Conservation (phyloP, 352 stramenopile genomes). For the Pythium dissotocum region DNA sequence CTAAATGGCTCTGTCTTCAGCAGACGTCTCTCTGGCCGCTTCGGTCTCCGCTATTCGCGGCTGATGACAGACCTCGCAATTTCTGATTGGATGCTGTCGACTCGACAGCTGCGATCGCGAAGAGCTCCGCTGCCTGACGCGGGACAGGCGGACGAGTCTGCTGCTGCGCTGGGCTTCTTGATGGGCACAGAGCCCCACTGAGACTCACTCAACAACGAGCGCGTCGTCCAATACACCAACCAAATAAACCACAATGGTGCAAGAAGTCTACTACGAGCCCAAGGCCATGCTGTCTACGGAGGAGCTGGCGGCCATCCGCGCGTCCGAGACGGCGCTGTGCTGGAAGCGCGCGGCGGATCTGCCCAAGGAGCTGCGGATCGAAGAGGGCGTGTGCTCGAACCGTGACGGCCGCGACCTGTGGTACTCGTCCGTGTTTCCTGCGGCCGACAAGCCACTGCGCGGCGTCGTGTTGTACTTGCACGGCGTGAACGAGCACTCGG, state of each 20-base stretch:
- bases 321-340: constrained; percentile 18
- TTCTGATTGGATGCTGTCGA: no score
- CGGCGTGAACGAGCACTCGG: constrained; percentile 27
- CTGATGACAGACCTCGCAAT: no score
- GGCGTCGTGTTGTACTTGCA: constrained; percentile 24
- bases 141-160: no score
- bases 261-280: constrained; percentile 10
- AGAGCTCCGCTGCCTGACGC: no score
- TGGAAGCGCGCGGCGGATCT: constrained; percentile 24
- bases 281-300: constrained; percentile 12
- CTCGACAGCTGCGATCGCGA: no score
- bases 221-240: not conserved
- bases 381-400: constrained; percentile 11
- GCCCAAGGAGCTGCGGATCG: constrained; percentile 13
- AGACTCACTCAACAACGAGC: constrained; percentile 4
- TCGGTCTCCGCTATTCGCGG: no score
- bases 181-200: no score
- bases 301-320: constrained; percentile 10
- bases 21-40: no score
- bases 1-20: no score
- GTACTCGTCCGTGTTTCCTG: constrained; percentile 22
- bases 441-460: not conserved
- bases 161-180: no score
- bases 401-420: constrained; percentile 8
- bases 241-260: not conserved